Evolutionary conservation across 2,329 filamentous ascomycete species (phyloP).

Genomic region (Colletotrichum sp.): DNA sequence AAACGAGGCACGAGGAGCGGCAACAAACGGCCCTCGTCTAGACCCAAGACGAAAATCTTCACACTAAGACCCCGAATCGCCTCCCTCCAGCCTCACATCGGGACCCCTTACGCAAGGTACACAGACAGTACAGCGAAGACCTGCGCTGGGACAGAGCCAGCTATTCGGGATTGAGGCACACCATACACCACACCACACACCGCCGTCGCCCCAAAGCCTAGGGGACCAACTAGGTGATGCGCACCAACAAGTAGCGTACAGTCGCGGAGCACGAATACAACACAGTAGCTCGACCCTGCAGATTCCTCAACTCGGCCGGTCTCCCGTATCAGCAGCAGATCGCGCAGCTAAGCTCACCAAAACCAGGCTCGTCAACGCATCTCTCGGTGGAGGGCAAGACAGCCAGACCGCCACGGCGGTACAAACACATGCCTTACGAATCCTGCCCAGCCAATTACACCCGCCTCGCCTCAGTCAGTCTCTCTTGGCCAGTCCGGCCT

Average conservation of each 20-base stretch:
- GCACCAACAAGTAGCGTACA: not conserved
- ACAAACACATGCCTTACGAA: conserved; percentile 3
- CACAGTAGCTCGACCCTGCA: conserved; percentile 14
- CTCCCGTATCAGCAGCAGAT: not conserved
- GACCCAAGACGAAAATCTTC: not conserved
- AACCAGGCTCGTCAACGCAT: conserved; percentile 4
- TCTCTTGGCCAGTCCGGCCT: not conserved
- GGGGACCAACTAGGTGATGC: not conserved
- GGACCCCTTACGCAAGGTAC: not conserved
- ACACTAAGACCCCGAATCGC: not conserved
- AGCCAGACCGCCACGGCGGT: conserved; percentile 8
- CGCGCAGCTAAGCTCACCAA: not conserved
- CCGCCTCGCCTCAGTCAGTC: conserved; percentile 8
- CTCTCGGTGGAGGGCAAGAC: conserved; percentile 5
- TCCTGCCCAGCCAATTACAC: not conserved
- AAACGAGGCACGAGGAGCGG: not conserved
- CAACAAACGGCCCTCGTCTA: not conserved
- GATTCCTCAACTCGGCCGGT: conserved; percentile 6
- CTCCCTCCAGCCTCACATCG: not conserved
- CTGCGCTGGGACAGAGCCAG: not conserved
- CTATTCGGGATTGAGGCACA: not conserved
- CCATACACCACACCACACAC: not conserved
- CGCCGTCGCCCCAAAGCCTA: not conserved
- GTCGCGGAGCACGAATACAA: not conserved
- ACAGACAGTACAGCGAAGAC: not conserved